A percentile compares a stretch with the other conserved stretches of the same genome.
These are phyloP conservation scores for Asterophora lycoperdoides DNA, from an alignment of 768 basidiomycete species.

Conservation along the genomic window DNA sequence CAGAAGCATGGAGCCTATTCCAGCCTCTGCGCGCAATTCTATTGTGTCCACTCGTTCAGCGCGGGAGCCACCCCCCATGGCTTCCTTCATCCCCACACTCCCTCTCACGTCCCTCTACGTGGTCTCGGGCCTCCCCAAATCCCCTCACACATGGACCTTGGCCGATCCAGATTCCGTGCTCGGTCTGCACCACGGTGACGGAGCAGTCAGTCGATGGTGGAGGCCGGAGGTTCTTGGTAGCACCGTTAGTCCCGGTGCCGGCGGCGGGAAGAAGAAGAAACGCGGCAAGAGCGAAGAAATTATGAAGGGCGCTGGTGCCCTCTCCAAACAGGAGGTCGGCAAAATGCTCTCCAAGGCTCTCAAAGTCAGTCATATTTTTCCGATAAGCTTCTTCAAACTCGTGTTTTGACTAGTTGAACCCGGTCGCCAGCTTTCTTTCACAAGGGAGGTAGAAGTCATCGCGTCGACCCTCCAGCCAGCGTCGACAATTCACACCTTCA, in stretches of 20 bases:
- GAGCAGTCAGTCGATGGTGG: conserved; percentile 88
- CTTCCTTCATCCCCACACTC: conserved; percentile 64
- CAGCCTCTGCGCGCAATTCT: conserved; percentile 70
- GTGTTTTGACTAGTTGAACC: not conserved
- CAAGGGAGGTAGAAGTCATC: conserved; percentile 90
- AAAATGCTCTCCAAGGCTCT: conserved; percentile 90
- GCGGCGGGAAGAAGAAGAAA: conserved; percentile 74
- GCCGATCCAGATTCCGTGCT: conserved; percentile 80
- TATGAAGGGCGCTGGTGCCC: conserved; percentile 72
- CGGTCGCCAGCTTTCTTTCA: conserved; percentile 69
- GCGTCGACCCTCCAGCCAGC: conserved; percentile 93
- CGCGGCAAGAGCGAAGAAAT: conserved; percentile 59
- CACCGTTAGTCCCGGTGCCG: conserved; percentile 80
- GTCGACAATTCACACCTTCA: conserved; percentile 88
- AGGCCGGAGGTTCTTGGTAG: conserved; percentile 87
- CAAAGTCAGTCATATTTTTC: conserved; percentile 50
- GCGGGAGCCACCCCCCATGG: conserved; percentile 49
- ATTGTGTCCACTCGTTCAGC: conserved; percentile 73
- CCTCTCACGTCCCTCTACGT: conserved; percentile 83
- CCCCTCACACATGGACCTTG: conserved; percentile 86
- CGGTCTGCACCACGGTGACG: conserved; percentile 77
- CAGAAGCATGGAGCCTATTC: conserved; percentile 81
- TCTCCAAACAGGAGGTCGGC: conserved; percentile 81
- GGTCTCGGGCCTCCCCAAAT: conserved; percentile 85
- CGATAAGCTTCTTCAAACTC: not conserved